These are phyloP conservation scores for Ascochyta clinopodiicola DNA, from an alignment of 2,329 filamentous ascomycete genomes.

Conservation along the genomic window DNA sequence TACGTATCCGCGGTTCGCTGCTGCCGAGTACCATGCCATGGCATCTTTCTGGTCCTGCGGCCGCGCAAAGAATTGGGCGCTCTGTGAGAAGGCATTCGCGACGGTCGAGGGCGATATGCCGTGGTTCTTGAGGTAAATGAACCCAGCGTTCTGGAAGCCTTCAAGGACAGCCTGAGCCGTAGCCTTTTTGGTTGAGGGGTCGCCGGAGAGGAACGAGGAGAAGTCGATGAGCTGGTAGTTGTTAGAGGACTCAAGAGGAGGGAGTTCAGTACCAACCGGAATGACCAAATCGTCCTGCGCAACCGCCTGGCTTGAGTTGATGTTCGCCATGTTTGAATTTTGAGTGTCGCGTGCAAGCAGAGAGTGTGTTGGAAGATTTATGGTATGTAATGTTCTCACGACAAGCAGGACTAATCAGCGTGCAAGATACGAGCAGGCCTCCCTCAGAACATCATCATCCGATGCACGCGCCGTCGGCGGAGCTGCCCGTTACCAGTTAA, in stretches of 20 bases:
- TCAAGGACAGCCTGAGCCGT: conserved; percentile 75
- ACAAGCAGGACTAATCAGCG: neutral
- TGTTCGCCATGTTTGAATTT: conserved; percentile 23
- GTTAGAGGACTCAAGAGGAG: conserved; percentile 51
- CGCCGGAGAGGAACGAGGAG: conserved; percentile 71
- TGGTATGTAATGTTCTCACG: neutral
- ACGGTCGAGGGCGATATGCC: conserved; percentile 69
- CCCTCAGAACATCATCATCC: conserved; percentile 14
- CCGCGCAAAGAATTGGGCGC: conserved; percentile 49
- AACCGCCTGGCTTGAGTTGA: conserved; percentile 44
- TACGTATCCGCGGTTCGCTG: conserved; percentile 58
- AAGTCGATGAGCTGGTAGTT: conserved; percentile 75
- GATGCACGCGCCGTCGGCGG: conserved; percentile 21
- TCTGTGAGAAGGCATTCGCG: conserved; percentile 64
- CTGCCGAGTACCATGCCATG: conserved; percentile 52
- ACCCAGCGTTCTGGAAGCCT: conserved; percentile 85
- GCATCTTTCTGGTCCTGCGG: conserved; percentile 48
- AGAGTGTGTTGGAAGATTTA: neutral
- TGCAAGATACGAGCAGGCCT: conserved; percentile 1
- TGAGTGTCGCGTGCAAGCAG: neutral
- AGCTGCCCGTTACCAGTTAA: conserved; percentile 26
- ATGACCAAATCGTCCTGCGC: conserved; percentile 50
- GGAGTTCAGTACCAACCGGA: conserved; percentile 34
- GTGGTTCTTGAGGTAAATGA: conserved; percentile 86
- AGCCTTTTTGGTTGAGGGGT: conserved; percentile 63